Conservation (phyloP, 2,329 filamentous ascomycete genomes). For the Madurella mycetomatis region DNA sequence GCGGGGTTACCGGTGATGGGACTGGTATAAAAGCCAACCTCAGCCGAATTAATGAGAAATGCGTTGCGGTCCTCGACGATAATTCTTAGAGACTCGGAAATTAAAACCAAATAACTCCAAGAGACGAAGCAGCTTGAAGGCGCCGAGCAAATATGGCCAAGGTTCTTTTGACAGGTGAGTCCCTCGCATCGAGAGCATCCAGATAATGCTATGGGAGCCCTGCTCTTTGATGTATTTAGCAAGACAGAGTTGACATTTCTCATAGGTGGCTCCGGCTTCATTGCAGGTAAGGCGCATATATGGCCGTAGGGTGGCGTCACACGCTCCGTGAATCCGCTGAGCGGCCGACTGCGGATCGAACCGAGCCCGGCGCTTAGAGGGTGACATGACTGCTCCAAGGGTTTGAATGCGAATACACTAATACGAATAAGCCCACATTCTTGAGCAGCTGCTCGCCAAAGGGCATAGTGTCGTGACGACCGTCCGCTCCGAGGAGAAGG, state of each 20-base stretch:
- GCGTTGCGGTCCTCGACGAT: not conserved
- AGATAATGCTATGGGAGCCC: too few relatives aligned
- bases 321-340: too few relatives aligned
- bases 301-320: too few relatives aligned
- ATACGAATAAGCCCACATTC: conserved; percentile 43
- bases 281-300: conserved; percentile 37
- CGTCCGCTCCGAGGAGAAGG: conserved; percentile 52
- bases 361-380: too few relatives aligned
- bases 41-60: too few relatives aligned
- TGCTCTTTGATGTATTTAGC: not conserved
- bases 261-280: conserved; percentile 49
- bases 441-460: conserved; percentile 49
- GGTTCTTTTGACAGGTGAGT: conserved; percentile 43
- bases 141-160: conserved; percentile 38
- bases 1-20: not conserved
- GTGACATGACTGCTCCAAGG: not conserved
- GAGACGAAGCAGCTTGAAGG: not conserved
- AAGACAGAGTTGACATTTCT: conserved; percentile 8
- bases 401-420: not conserved
- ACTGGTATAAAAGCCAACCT: not conserved
- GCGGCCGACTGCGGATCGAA: too few relatives aligned
- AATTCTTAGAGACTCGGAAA: not conserved
- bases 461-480: conserved; percentile 53
- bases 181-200: not conserved
- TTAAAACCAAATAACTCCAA: not conserved